Conservation (phyloP, 495 filamentous ascomycete genomes). For the Penicillium psychrofluorescens region DNA sequence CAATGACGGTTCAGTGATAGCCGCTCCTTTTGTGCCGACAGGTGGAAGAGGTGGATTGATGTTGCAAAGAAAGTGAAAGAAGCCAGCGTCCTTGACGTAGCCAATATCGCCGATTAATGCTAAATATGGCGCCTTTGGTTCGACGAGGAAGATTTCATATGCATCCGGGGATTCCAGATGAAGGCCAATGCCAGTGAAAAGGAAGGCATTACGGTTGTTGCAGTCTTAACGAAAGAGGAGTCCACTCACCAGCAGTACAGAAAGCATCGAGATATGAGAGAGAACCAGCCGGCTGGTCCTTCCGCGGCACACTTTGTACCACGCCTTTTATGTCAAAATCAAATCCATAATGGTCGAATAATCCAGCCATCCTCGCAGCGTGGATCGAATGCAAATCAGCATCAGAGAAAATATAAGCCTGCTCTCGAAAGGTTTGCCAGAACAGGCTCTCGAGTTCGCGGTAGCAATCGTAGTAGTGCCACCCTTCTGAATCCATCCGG, state of each 20-base stretch:
- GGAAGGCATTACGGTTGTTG: background rate
- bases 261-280: constrained; percentile 15
- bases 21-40: too few species aligned
- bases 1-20: too few species aligned
- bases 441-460: constrained; percentile 13
- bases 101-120: constrained; percentile 50
- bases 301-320: constrained; percentile 6
- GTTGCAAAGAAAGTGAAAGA: constrained; percentile 26
- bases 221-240: constrained; percentile 2
- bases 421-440: constrained; percentile 14
- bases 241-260: constrained; percentile 7
- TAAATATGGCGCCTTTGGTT: constrained; percentile 35
- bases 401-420: constrained; percentile 9
- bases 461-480: constrained; percentile 23
- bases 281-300: constrained; percentile 5
- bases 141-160: constrained; percentile 39
- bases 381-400: constrained; percentile 8
- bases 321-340: constrained; percentile 9
- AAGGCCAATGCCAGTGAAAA: constrained; percentile 5
- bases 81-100: constrained; percentile 24
- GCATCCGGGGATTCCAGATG: constrained; percentile 39
- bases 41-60: too few species aligned
- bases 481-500: constrained; percentile 26
- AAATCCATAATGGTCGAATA: constrained; percentile 14
- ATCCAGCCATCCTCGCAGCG: constrained; percentile 8